Percentiles rank a stretch among this genome's conserved stretches.
Evolutionary conservation across 2,329 filamentous ascomycete species (phyloP).

Genomic region (Lachnellula hyalina): DNA sequence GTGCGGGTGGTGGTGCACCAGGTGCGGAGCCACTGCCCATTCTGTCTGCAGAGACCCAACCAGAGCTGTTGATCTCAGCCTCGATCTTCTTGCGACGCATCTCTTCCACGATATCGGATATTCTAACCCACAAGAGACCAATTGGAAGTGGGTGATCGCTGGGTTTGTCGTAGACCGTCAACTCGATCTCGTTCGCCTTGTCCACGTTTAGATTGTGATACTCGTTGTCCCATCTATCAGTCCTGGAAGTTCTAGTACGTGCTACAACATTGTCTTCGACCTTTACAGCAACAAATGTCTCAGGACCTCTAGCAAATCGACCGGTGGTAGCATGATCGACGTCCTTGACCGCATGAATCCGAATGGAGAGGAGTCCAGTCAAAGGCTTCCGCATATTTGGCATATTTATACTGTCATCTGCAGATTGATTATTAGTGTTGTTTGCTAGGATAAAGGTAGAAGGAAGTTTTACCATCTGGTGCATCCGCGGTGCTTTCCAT

Average conservation of each 20-base stretch:
- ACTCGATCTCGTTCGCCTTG: slow-evolving; percentile 96
- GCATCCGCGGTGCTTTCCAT: slow-evolving; percentile 70
- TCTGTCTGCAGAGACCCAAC: slow-evolving; percentile 95
- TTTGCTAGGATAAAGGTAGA: slow-evolving; percentile 3
- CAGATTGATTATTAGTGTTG: slow-evolving; percentile 2
- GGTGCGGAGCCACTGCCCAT: slow-evolving; percentile 61
- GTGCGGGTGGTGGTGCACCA: slow-evolving; percentile 37
- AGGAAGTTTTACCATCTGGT: slow-evolving; percentile 62
- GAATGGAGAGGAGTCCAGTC: slow-evolving; percentile 81
- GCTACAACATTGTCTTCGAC: slow-evolving; percentile 92
- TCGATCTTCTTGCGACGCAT: slow-evolving; percentile 97
- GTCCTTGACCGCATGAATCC: slow-evolving; percentile 83
- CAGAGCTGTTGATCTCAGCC: slow-evolving; percentile 86
- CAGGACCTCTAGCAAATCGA: slow-evolving; percentile 81
- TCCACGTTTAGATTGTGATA: slow-evolving; percentile 89
- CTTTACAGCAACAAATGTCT: slow-evolving; percentile 94
- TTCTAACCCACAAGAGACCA: slow-evolving; percentile 90
- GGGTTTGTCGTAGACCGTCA: slow-evolving; percentile 95
- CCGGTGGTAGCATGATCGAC: slow-evolving; percentile 85
- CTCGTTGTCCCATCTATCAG: slow-evolving; percentile 88
- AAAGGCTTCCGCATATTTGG: slow-evolving; percentile 95
- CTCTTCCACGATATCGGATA: slow-evolving; percentile 96
- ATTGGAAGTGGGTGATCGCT: slow-evolving; percentile 88
- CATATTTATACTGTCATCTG: slow-evolving; percentile 94
- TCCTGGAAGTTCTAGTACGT: slow-evolving; percentile 77